Evolutionary conservation across 495 filamentous ascomycete genomes (phyloP).

Genomic region (Mycothermus thermophilus): DNA sequence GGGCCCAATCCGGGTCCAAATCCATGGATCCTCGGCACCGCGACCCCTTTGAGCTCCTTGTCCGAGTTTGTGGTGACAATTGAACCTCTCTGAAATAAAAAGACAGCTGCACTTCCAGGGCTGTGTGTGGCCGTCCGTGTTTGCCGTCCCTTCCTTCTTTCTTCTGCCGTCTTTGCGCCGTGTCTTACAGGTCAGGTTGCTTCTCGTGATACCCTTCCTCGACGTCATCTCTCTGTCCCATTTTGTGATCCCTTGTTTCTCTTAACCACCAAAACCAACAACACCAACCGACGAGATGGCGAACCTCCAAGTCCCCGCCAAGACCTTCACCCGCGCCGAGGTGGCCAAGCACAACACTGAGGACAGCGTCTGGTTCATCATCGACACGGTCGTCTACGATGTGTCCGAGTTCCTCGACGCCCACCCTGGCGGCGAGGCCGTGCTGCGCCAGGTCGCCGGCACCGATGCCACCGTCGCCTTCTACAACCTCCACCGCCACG

Average conservation of each 20-base stretch:
- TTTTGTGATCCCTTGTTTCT: neutral
- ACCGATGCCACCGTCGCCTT: conserved; percentile 77
- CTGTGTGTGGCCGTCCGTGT: neutral
- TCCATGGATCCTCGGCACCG: too few species aligned
- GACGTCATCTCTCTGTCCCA: too few species aligned
- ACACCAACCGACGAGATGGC: neutral
- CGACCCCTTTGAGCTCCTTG: too few species aligned
- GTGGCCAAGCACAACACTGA: conserved; percentile 74
- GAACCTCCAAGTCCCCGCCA: conserved; percentile 19
- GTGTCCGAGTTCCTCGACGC: conserved; percentile 84
- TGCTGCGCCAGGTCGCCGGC: conserved; percentile 73
- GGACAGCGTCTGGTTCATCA: conserved; percentile 65
- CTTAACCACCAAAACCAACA: neutral
- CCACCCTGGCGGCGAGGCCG: conserved; percentile 73
- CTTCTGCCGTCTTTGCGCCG: neutral
- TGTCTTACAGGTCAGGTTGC: too few species aligned
- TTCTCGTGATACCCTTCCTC: conserved; percentile 1
- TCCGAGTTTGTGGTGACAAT: too few species aligned
- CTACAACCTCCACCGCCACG: conserved; percentile 87
- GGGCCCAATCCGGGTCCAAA: too few species aligned
- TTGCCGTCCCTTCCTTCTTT: conserved; percentile 1
- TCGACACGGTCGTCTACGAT: conserved; percentile 88
- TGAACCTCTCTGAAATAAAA: too few species aligned
- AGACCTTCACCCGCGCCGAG: conserved; percentile 55
- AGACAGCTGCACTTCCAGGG: too few species aligned